Evolutionary conservation across 1,139 yeast species (phyloP).

Genomic region (Meyerozyma carpophila): DNA sequence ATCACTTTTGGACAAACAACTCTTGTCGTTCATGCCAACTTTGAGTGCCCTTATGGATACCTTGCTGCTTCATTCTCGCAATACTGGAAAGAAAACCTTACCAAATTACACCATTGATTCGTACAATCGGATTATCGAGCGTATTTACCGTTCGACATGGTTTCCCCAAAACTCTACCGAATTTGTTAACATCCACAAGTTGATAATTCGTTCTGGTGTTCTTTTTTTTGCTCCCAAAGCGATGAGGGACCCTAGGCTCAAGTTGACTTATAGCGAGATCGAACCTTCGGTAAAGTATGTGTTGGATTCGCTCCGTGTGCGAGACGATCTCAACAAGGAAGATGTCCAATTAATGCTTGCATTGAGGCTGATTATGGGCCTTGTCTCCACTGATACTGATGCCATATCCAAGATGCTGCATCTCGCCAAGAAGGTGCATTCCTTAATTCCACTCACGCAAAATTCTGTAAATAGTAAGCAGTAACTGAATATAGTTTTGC

Average conservation of each 20-base stretch:
- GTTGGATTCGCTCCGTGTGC: constrained; percentile 14
- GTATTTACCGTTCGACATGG: constrained; percentile 25
- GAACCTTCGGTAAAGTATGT: constrained; percentile 18
- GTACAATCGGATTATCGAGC: constrained; percentile 19
- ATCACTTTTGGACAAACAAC: constrained; percentile 21
- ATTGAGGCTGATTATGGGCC: constrained; percentile 14
- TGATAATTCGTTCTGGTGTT: constrained; percentile 27
- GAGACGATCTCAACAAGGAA: constrained; percentile 9
- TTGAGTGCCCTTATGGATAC: constrained; percentile 17
- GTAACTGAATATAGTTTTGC: not conserved
- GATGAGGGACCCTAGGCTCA: constrained; percentile 17
- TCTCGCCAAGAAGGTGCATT: constrained; percentile 6
- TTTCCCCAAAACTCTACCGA: constrained; percentile 11
- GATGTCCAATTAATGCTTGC: constrained; percentile 16
- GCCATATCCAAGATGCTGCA: constrained; percentile 8
- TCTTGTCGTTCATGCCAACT: constrained; percentile 11
- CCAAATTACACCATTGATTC: constrained; percentile 21
- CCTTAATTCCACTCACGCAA: not conserved
- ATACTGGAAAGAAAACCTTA: constrained; percentile 9
- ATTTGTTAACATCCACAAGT: constrained; percentile 17
- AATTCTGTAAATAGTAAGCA: not conserved
- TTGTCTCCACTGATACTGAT: constrained; percentile 12
- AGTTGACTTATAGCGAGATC: constrained; percentile 15
- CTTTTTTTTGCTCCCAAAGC: constrained; percentile 22
- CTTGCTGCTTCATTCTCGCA: constrained; percentile 14